phyloP scores from a whole-genome alignment of 768 basidiomycete genomes.

The Dentipellis fragilis region DNA sequence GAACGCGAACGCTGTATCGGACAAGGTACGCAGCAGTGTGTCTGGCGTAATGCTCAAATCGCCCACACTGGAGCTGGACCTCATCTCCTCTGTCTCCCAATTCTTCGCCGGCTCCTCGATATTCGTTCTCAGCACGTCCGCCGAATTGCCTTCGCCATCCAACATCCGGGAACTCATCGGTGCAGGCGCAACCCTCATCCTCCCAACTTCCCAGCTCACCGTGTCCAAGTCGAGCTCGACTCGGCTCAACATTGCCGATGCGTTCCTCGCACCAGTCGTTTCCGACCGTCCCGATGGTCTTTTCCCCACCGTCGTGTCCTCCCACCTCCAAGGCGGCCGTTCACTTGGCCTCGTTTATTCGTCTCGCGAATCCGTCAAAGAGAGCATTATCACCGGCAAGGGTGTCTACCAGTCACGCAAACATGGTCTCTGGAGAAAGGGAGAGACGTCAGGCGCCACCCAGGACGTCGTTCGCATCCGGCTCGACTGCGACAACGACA shows the following conservation, averaged over 20 bases:
- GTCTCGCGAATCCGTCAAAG: slow-evolving; percentile 72
- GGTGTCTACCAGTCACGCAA: slow-evolving; percentile 96
- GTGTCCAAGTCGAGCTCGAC: slow-evolving; percentile 39
- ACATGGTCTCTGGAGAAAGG: slow-evolving; percentile 94
- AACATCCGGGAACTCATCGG: slow-evolving; percentile 50
- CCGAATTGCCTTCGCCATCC: slow-evolving; percentile 44
- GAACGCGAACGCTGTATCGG: slow-evolving; percentile 65
- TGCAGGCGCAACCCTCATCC: slow-evolving; percentile 54
- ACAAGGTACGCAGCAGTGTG: slow-evolving; percentile 61
- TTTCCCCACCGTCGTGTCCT: slow-evolving; percentile 86
- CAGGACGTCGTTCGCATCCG: slow-evolving; percentile 80
- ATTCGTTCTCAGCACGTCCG: slow-evolving; percentile 44
- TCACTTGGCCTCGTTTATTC: slow-evolving; percentile 94
- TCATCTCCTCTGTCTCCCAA: slow-evolving; percentile 65
- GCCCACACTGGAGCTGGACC: slow-evolving; percentile 58
- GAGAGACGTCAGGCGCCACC: slow-evolving; percentile 90
- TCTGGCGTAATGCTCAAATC: slow-evolving; percentile 78
- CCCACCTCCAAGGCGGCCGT: slow-evolving; percentile 52
- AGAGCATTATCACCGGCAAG: slow-evolving; percentile 79
- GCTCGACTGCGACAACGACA: slow-evolving; percentile 87
- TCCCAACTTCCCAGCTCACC: slow-evolving; percentile 66
- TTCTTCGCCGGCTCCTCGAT: slow-evolving; percentile 61
- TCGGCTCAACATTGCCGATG: slow-evolving; percentile 69
- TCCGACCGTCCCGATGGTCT: slow-evolving; percentile 90
- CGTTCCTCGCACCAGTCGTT: slow-evolving; percentile 71